Evolutionary conservation across 2,329 filamentous ascomycete genomes (phyloP).

Genomic region (Cladophialophora exuberans): DNA sequence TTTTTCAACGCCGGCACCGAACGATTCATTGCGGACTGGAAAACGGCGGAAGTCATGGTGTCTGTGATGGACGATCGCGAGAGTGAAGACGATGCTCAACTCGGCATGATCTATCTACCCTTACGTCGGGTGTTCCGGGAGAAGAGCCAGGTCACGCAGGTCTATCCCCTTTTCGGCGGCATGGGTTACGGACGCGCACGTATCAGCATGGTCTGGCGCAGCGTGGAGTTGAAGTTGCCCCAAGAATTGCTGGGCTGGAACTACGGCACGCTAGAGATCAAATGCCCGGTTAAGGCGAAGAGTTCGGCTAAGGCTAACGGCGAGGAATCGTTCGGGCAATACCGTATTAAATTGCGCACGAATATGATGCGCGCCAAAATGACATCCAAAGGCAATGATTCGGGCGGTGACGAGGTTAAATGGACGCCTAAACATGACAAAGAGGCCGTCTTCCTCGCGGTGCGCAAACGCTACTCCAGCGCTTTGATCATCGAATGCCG

Average conservation of each 20-base stretch:
- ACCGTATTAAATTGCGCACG: slow-evolving; percentile 64
- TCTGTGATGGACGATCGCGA: slow-evolving; percentile 69
- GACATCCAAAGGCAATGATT: slow-evolving; percentile 65
- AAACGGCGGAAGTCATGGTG: slow-evolving; percentile 67
- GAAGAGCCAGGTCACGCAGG: slow-evolving; percentile 66
- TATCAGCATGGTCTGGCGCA: slow-evolving; percentile 74
- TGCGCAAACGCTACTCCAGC: slow-evolving; percentile 37
- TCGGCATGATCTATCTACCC: slow-evolving; percentile 72
- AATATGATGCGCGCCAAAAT: slow-evolving; percentile 65
- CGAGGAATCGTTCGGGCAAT: slow-evolving; percentile 52
- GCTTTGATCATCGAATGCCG: slow-evolving; percentile 37
- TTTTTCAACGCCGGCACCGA: slow-evolving; percentile 80
- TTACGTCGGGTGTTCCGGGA: slow-evolving; percentile 64
- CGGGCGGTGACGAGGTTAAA: slow-evolving; percentile 61
- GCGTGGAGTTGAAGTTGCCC: slow-evolving; percentile 65
- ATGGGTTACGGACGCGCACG: slow-evolving; percentile 72
- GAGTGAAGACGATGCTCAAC: slow-evolving; percentile 69
- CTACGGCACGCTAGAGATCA: slow-evolving; percentile 69
- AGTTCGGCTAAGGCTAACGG: slow-evolving; percentile 50
- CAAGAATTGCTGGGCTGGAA: slow-evolving; percentile 68
- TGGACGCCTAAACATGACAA: slow-evolving; percentile 32
- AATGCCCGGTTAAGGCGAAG: slow-evolving; percentile 54
- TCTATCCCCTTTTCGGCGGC: slow-evolving; percentile 70
- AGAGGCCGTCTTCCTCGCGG: slow-evolving; percentile 34
- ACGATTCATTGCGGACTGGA: slow-evolving; percentile 71